Evolutionary conservation across 2,329 filamentous ascomycete genomes (phyloP), one percentile per base, ranked within the genome.

Genomic region (Xylariaceae sp.): DNA sequence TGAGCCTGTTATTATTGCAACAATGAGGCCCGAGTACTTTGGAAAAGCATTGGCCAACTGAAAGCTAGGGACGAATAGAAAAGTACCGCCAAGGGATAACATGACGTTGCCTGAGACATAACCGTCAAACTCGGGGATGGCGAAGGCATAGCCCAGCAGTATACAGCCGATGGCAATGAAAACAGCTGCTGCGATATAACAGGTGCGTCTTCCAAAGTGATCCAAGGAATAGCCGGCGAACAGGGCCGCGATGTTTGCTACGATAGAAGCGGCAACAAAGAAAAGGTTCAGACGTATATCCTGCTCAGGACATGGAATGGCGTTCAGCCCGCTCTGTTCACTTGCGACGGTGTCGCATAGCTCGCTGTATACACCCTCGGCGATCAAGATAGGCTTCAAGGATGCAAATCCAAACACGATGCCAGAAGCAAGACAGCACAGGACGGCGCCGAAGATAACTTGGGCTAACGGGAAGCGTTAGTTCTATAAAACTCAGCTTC

Each of bases 221-320:
- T 90, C 88, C 23, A 91, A 78, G 11, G 88, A 81, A 2, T 85
- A 86, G 24, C 88, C 88, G 3, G 88, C 85, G 12, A 87, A 82
- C 9, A 91, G 76, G 8, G 87, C 87, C 41, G 82, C 83, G 14
- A 89, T 82, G 67, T 90, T 90, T 5, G 87, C 87, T 9, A 82
- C 85, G 39, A 89, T 86, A 5, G 87, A 87, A 4, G 87, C 87
- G 43, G 87, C 78, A 19, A 87, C 87, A 76, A 90, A 90, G 82
- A 90, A 89, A 44, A 91, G 75, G 69, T 90, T 90, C 55, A 90
- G 77, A 17, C 72, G 68, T 65, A 75, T 68, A 50, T 74, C 71
- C 50, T 75, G 86, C 65, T 80, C 78, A 40, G 82, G 82, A 65
- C 86, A 88, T 6, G 84, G 77, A 40, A 70, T 37, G 6, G 64